Conservation (phyloP, 352 stramenopile genomes). For the Pythium graminicola region DNA sequence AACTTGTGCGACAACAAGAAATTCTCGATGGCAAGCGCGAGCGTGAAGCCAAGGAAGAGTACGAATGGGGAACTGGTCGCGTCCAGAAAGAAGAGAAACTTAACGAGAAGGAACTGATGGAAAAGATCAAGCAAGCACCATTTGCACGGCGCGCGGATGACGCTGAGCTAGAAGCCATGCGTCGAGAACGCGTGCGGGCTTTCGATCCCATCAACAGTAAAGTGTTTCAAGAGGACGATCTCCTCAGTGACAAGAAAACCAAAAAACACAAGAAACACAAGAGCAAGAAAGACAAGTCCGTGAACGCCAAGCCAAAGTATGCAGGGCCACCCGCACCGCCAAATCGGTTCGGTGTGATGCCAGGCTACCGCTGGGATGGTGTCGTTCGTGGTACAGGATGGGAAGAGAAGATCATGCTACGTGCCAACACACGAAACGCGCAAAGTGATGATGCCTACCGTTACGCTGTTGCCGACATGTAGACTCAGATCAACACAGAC, state of each 20-base stretch:
- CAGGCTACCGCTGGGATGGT: slow-evolving; percentile 98
- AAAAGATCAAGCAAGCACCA: slow-evolving; percentile 55
- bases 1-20: slow-evolving; percentile 77
- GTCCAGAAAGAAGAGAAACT: slow-evolving; percentile 69
- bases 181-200: slow-evolving; percentile 47
- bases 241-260: slow-evolving; percentile 14
- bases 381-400: slow-evolving; percentile 95
- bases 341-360: slow-evolving; percentile 87
- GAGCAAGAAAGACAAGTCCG: slow-evolving; percentile 22
- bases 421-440: slow-evolving; percentile 56
- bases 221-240: slow-evolving; percentile 53
- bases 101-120: slow-evolving; percentile 48
- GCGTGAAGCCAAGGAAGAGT: slow-evolving; percentile 71
- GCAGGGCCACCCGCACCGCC: slow-evolving; percentile 57
- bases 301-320: slow-evolving; percentile 54
- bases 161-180: slow-evolving; percentile 55
- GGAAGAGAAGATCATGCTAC: slow-evolving; percentile 90
- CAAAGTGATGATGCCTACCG: slow-evolving; percentile 70
- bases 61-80: slow-evolving; percentile 78
- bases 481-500: no score
- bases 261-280: slow-evolving; percentile 33
- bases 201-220: slow-evolving; percentile 81
- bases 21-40: slow-evolving; percentile 68
- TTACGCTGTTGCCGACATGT: slow-evolving; percentile 81
- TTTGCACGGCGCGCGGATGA: slow-evolving; percentile 71